Evolutionary conservation across 352 stramenopile species (phyloP).

Genomic region (Achlya hypogyna): DNA sequence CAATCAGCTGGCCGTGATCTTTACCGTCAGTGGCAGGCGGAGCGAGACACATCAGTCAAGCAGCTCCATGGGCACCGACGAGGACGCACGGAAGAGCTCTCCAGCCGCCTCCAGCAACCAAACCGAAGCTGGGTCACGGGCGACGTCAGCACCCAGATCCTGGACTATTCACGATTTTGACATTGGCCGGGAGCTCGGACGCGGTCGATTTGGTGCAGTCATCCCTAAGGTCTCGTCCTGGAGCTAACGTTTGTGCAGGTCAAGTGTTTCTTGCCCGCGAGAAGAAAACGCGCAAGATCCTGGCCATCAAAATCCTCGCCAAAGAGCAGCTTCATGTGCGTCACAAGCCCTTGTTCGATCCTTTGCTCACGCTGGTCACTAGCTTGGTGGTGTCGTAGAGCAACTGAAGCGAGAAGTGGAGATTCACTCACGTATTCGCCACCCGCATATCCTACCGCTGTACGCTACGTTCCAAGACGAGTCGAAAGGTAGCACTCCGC

Average conservation of each 20-base stretch:
- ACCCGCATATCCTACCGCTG: constrained; percentile 81
- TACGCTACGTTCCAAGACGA: constrained; percentile 80
- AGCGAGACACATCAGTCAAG: background rate
- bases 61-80: background rate
- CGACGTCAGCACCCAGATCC: constrained; percentile 28
- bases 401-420: constrained; percentile 86
- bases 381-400: constrained; percentile 44
- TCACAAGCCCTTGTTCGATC: background rate
- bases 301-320: constrained; percentile 88
- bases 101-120: background rate
- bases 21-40: background rate
- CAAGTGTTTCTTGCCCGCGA: constrained; percentile 83
- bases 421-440: constrained; percentile 83
- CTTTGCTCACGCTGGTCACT: background rate
- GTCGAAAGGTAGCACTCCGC: constrained; percentile 24
- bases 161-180: constrained; percentile 85
- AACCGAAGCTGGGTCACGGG: background rate
- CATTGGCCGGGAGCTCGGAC: constrained; percentile 71
- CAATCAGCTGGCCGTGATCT: background rate
- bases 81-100: background rate
- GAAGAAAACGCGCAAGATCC: constrained; percentile 60
- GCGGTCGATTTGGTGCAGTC: constrained; percentile 78
- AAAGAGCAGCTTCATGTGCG: constrained; percentile 65
- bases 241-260: constrained; percentile 20
- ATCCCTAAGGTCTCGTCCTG: background rate